A percentile compares a stretch with the other conserved stretches of the same genome.
Evolutionary conservation across 768 basidiomycete genomes (phyloP).

Genomic region (Lactarius tabidus): DNA sequence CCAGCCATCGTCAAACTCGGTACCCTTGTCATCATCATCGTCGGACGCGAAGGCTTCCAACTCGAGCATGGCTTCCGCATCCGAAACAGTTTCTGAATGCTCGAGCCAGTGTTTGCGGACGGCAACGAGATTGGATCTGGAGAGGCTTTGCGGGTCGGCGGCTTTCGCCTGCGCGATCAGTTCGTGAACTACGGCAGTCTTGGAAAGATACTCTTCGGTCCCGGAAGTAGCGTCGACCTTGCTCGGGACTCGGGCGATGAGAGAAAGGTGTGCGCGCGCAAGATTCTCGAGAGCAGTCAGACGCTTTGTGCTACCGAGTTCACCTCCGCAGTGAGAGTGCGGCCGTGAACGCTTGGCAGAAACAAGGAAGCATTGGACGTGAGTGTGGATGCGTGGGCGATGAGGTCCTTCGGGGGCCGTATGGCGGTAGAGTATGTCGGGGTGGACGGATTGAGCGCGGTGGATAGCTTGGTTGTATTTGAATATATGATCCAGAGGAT

Average conservation of each 20-base stretch:
- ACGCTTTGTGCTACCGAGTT: conserved; percentile 19
- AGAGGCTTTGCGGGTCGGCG: conserved; percentile 17
- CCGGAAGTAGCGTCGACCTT: conserved; percentile 21
- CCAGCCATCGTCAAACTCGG: conserved; percentile 17
- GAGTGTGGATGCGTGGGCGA: conserved; percentile 15
- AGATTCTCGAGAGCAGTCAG: conserved; percentile 23
- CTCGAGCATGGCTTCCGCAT: conserved; percentile 18
- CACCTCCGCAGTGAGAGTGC: conserved; percentile 26
- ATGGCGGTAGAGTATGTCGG: conserved; percentile 36
- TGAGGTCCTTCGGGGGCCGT: conserved; percentile 21
- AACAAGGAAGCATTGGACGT: conserved; percentile 23
- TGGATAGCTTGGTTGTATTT: conserved; percentile 55
- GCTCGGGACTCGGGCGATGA: background rate
- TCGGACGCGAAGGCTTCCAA: background rate
- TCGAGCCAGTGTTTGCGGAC: conserved; percentile 27
- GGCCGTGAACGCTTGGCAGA: conserved; percentile 21
- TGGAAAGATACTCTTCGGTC: conserved; percentile 50
- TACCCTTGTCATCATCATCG: background rate
- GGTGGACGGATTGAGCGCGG: conserved; percentile 54
- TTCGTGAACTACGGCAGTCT: conserved; percentile 58
- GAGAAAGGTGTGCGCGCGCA: conserved; percentile 17
- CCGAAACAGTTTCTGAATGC: conserved; percentile 16
- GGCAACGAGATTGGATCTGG: conserved; percentile 27
- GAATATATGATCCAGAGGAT: conserved; percentile 56
- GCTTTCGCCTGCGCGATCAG: conserved; percentile 48